Percentiles rank a stretch among this genome's conserved stretches.
Evolutionary conservation across 31 red algal species (phyloP).

Genomic region (Endocladia muricata): DNA sequence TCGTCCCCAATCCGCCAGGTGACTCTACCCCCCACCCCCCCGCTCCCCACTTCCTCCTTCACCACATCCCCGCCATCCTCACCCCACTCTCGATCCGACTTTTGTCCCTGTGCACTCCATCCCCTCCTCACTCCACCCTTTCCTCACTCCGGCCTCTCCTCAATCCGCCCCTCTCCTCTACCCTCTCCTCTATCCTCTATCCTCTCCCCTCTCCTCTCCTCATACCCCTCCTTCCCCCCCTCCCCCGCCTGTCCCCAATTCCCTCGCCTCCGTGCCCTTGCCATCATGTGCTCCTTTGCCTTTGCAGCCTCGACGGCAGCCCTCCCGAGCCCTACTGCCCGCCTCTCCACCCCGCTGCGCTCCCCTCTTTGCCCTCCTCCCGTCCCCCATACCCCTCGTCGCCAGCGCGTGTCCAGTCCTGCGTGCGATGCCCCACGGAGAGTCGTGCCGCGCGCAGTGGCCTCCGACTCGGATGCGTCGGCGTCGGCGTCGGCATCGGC

Average conservation of each 20-base stretch:
- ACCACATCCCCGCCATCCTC: neutral
- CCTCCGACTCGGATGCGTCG: slow-evolving; percentile 8
- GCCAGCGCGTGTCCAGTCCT: neutral
- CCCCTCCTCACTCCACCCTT: neutral
- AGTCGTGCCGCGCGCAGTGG: neutral
- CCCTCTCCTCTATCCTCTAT: neutral
- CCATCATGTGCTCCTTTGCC: slow-evolving; percentile 1
- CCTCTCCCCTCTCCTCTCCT: neutral
- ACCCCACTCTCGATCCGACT: neutral
- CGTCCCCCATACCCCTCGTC: neutral
- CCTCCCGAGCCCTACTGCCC: neutral
- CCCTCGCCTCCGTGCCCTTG: neutral
- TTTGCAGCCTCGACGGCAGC: neutral
- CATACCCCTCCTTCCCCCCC: neutral
- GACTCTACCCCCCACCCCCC: too few species aligned
- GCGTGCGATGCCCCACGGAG: neutral
- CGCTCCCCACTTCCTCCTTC: too few species aligned
- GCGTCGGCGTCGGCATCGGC: slow-evolving; percentile 4
- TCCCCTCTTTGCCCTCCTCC: neutral
- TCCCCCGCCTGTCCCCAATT: neutral
- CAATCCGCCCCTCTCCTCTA: neutral
- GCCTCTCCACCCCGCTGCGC: neutral
- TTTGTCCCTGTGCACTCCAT: neutral
- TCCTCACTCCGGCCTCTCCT: too few species aligned
- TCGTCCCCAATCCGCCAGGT: too few species aligned